A percentile compares a stretch with the other conserved stretches of the same genome.
Conservation (phyloP, 805 yeast species). For the Yarrowia bubula region DNA sequence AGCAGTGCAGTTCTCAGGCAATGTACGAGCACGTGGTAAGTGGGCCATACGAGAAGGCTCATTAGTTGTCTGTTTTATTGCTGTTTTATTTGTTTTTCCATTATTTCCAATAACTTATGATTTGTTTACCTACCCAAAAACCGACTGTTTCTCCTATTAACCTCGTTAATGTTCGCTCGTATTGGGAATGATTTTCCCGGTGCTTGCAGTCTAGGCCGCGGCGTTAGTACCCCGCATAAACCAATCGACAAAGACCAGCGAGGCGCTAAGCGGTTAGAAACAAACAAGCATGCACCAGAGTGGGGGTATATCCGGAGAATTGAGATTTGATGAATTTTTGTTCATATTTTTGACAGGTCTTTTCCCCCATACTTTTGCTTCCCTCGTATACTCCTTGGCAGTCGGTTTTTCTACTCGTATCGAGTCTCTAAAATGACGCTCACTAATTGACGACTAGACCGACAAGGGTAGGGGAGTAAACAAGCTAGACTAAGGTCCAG, state of each 20-base stretch:
- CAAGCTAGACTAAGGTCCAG: conserved; percentile 17
- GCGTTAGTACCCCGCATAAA: conserved; percentile 13
- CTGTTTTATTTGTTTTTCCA: too few relatives aligned
- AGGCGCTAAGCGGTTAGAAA: not conserved
- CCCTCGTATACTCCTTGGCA: too few relatives aligned
- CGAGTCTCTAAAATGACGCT: not conserved
- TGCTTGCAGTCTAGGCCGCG: conserved; percentile 1
- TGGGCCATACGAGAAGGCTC: too few relatives aligned
- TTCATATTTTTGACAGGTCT: too few relatives aligned
- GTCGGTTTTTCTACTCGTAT: not conserved
- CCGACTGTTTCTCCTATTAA: not conserved
- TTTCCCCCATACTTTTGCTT: too few relatives aligned
- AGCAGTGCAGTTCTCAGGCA: too few relatives aligned
- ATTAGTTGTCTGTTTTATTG: too few relatives aligned
- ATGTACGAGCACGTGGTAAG: too few relatives aligned
- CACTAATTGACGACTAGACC: conserved; percentile 1
- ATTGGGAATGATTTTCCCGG: not conserved
- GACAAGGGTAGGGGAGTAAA: conserved; percentile 10
- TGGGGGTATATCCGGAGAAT: too few relatives aligned
- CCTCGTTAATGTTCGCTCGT: not conserved
- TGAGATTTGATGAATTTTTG: too few relatives aligned
- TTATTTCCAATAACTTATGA: too few relatives aligned
- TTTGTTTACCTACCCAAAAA: too few relatives aligned
- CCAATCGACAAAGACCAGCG: not conserved
- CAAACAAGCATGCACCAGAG: not conserved